Evolutionary conservation across 805 yeast species (phyloP).

Genomic region (Saccharomycopsis selenospora): DNA sequence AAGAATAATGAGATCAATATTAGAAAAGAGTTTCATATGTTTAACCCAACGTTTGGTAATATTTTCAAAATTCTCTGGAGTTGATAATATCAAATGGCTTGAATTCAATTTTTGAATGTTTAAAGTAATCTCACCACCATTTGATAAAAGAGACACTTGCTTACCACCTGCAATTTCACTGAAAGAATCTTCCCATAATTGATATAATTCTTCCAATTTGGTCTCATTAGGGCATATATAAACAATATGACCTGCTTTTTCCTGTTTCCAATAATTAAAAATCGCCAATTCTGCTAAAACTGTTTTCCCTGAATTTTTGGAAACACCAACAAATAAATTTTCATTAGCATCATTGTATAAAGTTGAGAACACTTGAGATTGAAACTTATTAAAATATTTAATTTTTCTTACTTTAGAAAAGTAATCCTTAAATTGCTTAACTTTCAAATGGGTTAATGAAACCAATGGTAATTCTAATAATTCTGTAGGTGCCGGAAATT

Average conservation of each 20-base stretch:
- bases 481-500: constrained; percentile 55
- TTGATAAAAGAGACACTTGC: constrained; percentile 44
- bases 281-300: constrained; percentile 66
- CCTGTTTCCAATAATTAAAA: constrained; percentile 57
- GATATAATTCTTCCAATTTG: constrained; percentile 39
- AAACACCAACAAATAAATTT: constrained; percentile 57
- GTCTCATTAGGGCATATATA: constrained; percentile 63
- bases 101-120: constrained; percentile 52
- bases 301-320: constrained; percentile 75
- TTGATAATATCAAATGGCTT: constrained; percentile 64
- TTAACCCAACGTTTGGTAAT: constrained; percentile 75
- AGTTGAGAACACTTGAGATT: constrained; percentile 61
- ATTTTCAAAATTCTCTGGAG: constrained; percentile 72
- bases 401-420: constrained; percentile 34
- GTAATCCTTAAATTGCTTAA: constrained; percentile 38
- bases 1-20: constrained; percentile 59
- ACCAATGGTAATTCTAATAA: constrained; percentile 45
- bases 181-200: constrained; percentile 49
- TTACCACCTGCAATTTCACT: constrained; percentile 49
- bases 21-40: constrained; percentile 60
- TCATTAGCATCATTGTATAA: constrained; percentile 47
- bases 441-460: constrained; percentile 41
- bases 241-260: constrained; percentile 60
- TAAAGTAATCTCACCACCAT: constrained; percentile 39
- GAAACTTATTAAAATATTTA: constrained; percentile 57